Percentiles rank a stretch among this genome's conserved stretches.
These are phyloP conservation scores for Dipteronia dyeriana DNA, from an alignment of 345 rosid species.

Conservation along the genomic window DNA sequence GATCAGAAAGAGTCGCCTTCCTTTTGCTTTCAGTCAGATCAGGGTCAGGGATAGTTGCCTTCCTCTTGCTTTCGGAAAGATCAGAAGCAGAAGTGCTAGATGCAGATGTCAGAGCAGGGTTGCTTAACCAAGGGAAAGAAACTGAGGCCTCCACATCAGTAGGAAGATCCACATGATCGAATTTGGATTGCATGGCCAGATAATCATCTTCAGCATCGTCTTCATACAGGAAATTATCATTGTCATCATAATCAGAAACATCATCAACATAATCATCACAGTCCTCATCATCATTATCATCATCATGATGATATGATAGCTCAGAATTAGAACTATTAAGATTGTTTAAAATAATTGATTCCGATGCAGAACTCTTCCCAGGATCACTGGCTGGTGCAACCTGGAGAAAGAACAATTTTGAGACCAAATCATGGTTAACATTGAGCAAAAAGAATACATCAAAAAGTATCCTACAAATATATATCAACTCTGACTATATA, in stretches of 20 bases:
- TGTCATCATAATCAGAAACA: constrained; percentile 34
- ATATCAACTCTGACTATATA: constrained; percentile 11
- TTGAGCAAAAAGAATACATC: constrained; percentile 5
- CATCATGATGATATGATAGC: constrained; percentile 29
- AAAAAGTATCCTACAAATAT: neutral
- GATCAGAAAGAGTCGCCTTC: constrained; percentile 12
- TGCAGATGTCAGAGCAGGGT: constrained; percentile 21
- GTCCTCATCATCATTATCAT: constrained; percentile 21
- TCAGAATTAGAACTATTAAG: constrained; percentile 38
- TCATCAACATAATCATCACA: constrained; percentile 28
- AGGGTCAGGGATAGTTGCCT: neutral
- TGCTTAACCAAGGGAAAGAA: constrained; percentile 53
- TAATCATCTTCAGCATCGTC: constrained; percentile 34
- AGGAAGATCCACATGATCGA: constrained; percentile 59
- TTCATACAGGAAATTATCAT: constrained; percentile 32
- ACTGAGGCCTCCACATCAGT: constrained; percentile 53
- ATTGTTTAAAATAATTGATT: constrained; percentile 29
- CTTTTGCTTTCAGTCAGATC: constrained; percentile 19
- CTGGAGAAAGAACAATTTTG: constrained; percentile 26
- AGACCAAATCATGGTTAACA: neutral
- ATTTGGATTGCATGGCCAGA: constrained; percentile 42
- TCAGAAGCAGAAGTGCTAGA: constrained; percentile 17
- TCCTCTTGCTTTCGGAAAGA: constrained; percentile 24
- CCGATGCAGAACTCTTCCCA: constrained; percentile 35
- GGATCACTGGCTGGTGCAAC: constrained; percentile 34